Percentiles rank a stretch among this genome's conserved stretches.
Conservation (phyloP, 305 asterid genomes). For the Solanum chacoense region DNA sequence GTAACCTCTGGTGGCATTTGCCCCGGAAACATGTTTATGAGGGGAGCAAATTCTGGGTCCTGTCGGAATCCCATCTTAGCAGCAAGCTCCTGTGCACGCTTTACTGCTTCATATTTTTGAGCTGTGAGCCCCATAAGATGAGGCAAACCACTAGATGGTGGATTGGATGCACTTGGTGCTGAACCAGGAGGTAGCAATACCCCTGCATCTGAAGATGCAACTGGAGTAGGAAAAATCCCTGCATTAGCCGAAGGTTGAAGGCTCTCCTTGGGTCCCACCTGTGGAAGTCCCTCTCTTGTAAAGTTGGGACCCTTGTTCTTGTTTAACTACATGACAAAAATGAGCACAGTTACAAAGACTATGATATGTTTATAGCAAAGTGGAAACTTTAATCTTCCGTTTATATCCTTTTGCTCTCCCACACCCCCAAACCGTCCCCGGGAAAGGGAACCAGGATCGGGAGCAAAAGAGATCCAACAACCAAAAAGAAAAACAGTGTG, state of each 20-base stretch:
- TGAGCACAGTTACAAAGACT: neutral
- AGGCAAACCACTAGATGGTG: slow-evolving; percentile 49
- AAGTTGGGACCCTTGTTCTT: slow-evolving; percentile 45
- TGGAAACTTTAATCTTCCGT: neutral
- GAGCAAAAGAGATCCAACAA: neutral
- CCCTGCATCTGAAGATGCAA: slow-evolving; percentile 8
- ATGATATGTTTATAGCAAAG: neutral
- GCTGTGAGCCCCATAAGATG: slow-evolving; percentile 65
- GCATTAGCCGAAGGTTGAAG: slow-evolving; percentile 24
- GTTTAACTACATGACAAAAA: neutral
- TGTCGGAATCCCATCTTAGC: slow-evolving; percentile 94
- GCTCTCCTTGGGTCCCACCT: slow-evolving; percentile 32
- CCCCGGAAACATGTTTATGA: slow-evolving; percentile 87
- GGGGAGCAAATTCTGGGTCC: slow-evolving; percentile 90
- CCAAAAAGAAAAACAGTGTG: neutral
- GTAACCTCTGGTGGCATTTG: slow-evolving; percentile 66
- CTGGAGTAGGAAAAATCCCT: slow-evolving; percentile 30
- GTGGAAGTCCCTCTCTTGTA: slow-evolving; percentile 37
- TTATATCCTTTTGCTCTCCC: neutral
- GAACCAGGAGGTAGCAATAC: neutral
- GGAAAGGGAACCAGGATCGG: neutral
- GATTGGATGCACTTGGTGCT: slow-evolving; percentile 18
- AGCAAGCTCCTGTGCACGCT: slow-evolving; percentile 91
- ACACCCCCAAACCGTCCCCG: neutral
- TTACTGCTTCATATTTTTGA: slow-evolving; percentile 79